Conservation (phyloP, 352 stramenopile species). For the Phytophthora fragariae region DNA sequence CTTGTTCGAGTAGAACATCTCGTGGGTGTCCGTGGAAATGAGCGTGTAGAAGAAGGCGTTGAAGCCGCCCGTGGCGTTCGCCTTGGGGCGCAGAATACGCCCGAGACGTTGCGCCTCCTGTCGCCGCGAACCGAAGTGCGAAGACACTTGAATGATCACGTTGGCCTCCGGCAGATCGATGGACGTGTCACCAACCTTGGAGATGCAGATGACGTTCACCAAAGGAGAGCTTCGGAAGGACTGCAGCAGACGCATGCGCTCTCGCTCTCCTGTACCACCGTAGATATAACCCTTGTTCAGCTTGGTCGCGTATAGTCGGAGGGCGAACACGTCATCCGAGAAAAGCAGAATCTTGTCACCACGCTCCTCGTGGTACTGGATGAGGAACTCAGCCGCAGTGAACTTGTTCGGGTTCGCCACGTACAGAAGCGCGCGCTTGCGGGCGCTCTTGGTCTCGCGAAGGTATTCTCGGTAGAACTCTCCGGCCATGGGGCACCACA, state of each 20-base stretch:
- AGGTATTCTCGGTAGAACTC: slow-evolving; percentile 97
- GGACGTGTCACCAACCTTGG: slow-evolving; percentile 98
- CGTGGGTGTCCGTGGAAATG: slow-evolving; percentile 98
- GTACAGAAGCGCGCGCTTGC: slow-evolving; percentile 96
- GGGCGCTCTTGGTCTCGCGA: slow-evolving; percentile 87
- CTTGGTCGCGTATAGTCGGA: slow-evolving; percentile 95
- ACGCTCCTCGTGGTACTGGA: slow-evolving; percentile 97
- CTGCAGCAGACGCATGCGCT: slow-evolving; percentile 89
- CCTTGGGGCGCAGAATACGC: slow-evolving; percentile 99
- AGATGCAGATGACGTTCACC: slow-evolving; percentile 93
- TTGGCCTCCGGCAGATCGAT: slow-evolving; percentile 99
- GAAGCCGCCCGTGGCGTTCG: slow-evolving; percentile 95
- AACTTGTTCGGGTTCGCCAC: slow-evolving; percentile 99
- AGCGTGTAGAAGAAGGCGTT: slow-evolving; percentile 99
- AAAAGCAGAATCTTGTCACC: slow-evolving; percentile 99
- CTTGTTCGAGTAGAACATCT: slow-evolving; percentile 99
- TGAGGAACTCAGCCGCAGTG: slow-evolving; percentile 95
- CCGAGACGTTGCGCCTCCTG: slow-evolving; percentile 99
- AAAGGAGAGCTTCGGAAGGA: slow-evolving; percentile 86
- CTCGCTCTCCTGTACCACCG: slow-evolving; percentile 94
- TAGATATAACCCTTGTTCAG: slow-evolving; percentile 96
- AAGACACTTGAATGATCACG: slow-evolving; percentile 99
- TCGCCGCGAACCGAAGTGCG: slow-evolving; percentile 98
- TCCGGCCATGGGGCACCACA: slow-evolving; percentile 99
- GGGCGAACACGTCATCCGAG: slow-evolving; percentile 98